Evolutionary conservation across 164 flowering plant species (phyloP).

Genomic region (Cinnamomum chago): DNA sequence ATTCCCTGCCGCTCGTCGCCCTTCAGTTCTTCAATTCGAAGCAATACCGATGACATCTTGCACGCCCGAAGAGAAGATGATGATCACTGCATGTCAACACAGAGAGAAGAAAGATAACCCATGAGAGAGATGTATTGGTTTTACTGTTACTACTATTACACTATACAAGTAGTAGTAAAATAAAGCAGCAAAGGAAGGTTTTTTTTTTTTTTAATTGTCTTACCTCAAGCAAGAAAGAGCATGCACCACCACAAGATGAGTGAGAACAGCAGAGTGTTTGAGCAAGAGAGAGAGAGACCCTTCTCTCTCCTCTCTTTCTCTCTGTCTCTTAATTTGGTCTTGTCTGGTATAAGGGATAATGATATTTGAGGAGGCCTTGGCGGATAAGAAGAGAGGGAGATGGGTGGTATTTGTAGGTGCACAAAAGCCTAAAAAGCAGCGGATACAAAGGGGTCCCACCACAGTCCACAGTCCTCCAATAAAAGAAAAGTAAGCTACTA

Average conservation of each 20-base stretch:
- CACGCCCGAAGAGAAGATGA: not conserved
- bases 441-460: constrained; percentile 35
- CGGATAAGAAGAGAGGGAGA: constrained; percentile 22
- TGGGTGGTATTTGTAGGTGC: constrained; percentile 42
- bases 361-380: constrained; percentile 17
- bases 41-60: constrained; percentile 10
- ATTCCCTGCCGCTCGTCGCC: constrained; percentile 42
- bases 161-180: not conserved
- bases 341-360: not conserved
- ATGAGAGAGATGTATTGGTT: no score
- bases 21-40: constrained; percentile 20
- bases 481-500: not conserved
- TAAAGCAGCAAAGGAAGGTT: not conserved
- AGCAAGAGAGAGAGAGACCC: constrained; percentile 1
- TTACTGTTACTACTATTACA: not conserved
- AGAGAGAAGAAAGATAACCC: not conserved
- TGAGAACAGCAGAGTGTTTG: not conserved
- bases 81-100: not conserved
- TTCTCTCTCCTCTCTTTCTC: not conserved
- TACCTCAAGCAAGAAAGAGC: not conserved
- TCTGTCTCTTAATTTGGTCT: not conserved
- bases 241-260: not conserved
- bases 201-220: no score
- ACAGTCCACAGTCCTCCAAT: constrained; percentile 13
- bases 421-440: constrained; percentile 24